Conservation (phyloP, 2,329 filamentous ascomycete species). For the Cytospora schulzeri region DNA sequence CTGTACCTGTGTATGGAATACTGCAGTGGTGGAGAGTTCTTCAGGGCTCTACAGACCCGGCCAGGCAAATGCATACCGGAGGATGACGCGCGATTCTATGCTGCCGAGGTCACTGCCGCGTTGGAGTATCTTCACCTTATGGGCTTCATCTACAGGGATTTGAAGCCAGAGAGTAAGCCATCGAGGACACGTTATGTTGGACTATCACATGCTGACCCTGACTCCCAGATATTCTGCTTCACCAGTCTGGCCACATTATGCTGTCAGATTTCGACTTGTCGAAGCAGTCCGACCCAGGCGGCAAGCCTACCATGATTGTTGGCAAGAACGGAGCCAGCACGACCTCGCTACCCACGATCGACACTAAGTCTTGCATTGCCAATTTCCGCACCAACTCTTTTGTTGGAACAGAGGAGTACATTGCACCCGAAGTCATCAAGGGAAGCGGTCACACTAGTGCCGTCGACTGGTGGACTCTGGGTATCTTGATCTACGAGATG, state of each 20-base stretch:
- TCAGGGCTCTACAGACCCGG: constrained; percentile 91
- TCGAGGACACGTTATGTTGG: background rate
- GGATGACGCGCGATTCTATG: constrained; percentile 95
- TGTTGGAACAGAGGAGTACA: constrained; percentile 98
- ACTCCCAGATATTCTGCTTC: constrained; percentile 81
- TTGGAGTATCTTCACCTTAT: constrained; percentile 96
- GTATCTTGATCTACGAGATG: constrained; percentile 98
- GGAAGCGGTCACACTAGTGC: constrained; percentile 97
- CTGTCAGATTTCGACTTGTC: constrained; percentile 98
- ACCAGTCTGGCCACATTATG: constrained; percentile 99
- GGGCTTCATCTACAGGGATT: constrained; percentile 98
- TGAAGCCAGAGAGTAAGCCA: constrained; percentile 93
- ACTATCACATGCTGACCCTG: constrained; percentile 40
- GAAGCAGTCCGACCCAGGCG: constrained; percentile 94
- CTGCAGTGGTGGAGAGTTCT: constrained; percentile 98
- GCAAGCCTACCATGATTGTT: constrained; percentile 97
- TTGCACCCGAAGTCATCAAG: constrained; percentile 98
- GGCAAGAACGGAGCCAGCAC: constrained; percentile 85
- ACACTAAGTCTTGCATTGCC: constrained; percentile 96
- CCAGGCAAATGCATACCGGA: constrained; percentile 97
- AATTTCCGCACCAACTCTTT: constrained; percentile 99
- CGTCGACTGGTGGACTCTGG: constrained; percentile 98
- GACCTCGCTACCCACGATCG: constrained; percentile 89
- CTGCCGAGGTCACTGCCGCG: constrained; percentile 94
- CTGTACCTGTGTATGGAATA: constrained; percentile 99